Evolutionary conservation across 2,329 filamentous ascomycete species (phyloP).

Genomic region (Fusarium sublunatum): DNA sequence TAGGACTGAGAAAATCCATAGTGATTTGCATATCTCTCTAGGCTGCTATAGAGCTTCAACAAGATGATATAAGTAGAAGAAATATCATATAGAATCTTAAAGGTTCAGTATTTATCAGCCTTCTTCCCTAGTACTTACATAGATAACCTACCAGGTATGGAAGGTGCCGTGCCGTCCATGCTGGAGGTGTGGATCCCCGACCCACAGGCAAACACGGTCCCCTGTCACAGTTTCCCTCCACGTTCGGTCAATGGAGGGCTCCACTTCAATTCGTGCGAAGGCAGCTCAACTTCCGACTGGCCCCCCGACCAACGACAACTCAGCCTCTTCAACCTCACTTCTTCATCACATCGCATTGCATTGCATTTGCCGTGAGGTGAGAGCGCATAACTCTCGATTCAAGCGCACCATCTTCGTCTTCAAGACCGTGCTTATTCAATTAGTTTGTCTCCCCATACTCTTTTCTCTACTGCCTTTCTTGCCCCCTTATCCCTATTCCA

Average conservation of each 20-base stretch:
- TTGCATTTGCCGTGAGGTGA: slow-evolving; percentile 39
- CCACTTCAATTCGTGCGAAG: slow-evolving; percentile 38
- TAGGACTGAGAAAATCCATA: too few species aligned
- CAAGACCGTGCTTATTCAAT: slow-evolving; percentile 47
- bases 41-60: too few species aligned
- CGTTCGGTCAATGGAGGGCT: not conserved
- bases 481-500: slow-evolving; percentile 34
- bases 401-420: slow-evolving; percentile 40
- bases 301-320: slow-evolving; percentile 40
- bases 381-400: slow-evolving; percentile 39
- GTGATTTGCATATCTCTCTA: too few species aligned
- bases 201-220: slow-evolving; percentile 12
- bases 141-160: too few species aligned
- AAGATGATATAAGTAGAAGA: too few species aligned
- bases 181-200: too few species aligned
- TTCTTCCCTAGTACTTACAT: too few species aligned
- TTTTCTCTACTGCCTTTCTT: slow-evolving; percentile 39
- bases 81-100: too few species aligned
- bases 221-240: slow-evolving; percentile 3
- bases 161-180: too few species aligned
- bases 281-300: slow-evolving; percentile 37
- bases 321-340: slow-evolving; percentile 47
- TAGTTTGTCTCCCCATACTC: slow-evolving; percentile 51
- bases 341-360: slow-evolving; percentile 33
- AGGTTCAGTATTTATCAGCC: too few species aligned